These are phyloP conservation scores for Beauveria medogensis DNA, from an alignment of 2,329 filamentous ascomycete genomes.

Conservation along the genomic window DNA sequence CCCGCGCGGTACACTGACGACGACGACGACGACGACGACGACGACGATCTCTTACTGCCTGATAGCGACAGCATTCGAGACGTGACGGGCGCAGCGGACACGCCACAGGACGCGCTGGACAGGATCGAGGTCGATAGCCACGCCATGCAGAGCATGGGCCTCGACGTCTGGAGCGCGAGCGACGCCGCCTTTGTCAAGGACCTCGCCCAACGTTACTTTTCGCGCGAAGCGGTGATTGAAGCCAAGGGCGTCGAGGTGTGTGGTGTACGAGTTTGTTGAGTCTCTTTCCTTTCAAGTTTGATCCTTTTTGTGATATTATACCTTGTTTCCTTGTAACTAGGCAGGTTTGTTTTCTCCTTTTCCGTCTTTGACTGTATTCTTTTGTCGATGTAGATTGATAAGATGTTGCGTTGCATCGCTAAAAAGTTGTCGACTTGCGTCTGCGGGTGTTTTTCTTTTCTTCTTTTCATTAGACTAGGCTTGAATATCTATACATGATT, in stretches of 20 bases:
- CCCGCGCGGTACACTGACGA: constrained; percentile 15
- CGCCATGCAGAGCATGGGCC: constrained; percentile 61
- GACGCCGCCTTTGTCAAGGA: constrained; percentile 63
- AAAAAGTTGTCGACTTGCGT: too few species aligned
- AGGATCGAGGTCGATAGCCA: constrained; percentile 52
- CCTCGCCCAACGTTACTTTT: constrained; percentile 58
- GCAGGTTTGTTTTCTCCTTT: not conserved
- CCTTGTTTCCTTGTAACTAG: not conserved
- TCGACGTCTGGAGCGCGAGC: constrained; percentile 67
- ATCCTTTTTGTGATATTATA: not conserved
- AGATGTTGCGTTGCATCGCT: too few species aligned
- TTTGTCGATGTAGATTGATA: too few species aligned
- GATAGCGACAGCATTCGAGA: constrained; percentile 21
- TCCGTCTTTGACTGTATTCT: too few species aligned
- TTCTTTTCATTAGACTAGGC: too few species aligned
- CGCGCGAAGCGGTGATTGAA: constrained; percentile 52
- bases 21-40: constrained; percentile 29
- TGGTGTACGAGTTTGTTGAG: constrained; percentile 59
- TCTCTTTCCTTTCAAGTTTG: not conserved
- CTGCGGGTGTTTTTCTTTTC: too few species aligned
- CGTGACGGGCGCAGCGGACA: constrained; percentile 10
- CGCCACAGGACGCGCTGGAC: constrained; percentile 11
- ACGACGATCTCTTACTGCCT: constrained; percentile 21
- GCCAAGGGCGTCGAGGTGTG: constrained; percentile 67
- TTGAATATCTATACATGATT: too few species aligned